Evolutionary conservation across 2,329 filamentous ascomycete species (phyloP), one percentile per base, ranked within the genome.

Genomic region (Apiospora koreana): DNA sequence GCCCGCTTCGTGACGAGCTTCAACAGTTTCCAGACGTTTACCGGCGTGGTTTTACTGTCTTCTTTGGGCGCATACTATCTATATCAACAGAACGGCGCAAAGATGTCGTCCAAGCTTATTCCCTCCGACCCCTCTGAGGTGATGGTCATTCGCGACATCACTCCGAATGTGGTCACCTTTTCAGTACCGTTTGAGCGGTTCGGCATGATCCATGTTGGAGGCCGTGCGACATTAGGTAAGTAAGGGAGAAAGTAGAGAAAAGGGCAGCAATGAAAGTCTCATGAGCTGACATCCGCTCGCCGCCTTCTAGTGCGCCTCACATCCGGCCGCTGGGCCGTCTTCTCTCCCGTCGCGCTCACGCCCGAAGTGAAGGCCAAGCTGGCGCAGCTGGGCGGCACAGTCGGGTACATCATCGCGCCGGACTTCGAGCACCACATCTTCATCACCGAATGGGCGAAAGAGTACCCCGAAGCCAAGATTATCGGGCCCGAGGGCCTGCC

Each of bases 391-490:
- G 91, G 91, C 72, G 91, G 91, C 67, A 86, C 89, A 54, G 89
- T 98, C 68, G 88, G 87, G 74, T 98, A 98, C 86, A 91, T 99
- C 74, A 86, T 95, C 35, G 95, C 96, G 0, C 89, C 92, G 1
- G 96, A 99, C 80, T 87, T 93, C 68, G 94, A 99, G 84, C 96
- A 99, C 82, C 96, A 99, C 86, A 94, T 99, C 79, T 97, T 96
- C 84, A 80, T 99, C 69, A 92, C 93, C 0, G 86, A 93, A 66
- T 99, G 96, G 95, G 90, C 93, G 76, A 84, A 88, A 66, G 93
- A 89, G 35, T 98, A 89, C 79, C 95, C 95, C 0, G 80, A 87
- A 54, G 95, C 95, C 42, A 91, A 91, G 76, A 86, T 99, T 65
- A 88, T 98, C 76, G 95, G 91, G 1, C 93, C 94, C 1, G 91